These are phyloP conservation scores for Scenedesmus sp. DNA, from an alignment of 163 green algal genomes.

Conservation along the genomic window DNA sequence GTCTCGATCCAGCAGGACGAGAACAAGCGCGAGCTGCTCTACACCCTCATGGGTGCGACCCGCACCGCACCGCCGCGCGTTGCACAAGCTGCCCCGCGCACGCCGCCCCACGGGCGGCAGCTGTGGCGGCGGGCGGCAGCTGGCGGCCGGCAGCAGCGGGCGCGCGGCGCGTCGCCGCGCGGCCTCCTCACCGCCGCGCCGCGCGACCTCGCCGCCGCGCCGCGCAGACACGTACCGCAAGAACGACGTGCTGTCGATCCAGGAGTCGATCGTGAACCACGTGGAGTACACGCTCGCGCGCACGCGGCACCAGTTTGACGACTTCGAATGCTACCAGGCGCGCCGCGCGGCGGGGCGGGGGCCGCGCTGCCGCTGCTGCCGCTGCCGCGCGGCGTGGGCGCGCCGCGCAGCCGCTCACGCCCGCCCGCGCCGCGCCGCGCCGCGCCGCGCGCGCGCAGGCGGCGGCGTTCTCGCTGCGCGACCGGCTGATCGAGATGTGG, in stretches of 20 bases:
- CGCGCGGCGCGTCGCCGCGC: not conserved
- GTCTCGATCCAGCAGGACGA: slow-evolving; percentile 49
- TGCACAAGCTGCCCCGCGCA: too few relatives aligned
- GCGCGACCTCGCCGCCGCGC: not conserved
- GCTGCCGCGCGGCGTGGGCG: too few relatives aligned
- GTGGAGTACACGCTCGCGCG: slow-evolving; percentile 98
- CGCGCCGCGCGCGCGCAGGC: too few relatives aligned
- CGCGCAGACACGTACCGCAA: slow-evolving; percentile 93
- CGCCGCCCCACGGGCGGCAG: too few relatives aligned
- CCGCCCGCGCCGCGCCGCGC: too few relatives aligned
- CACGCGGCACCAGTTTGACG: slow-evolving; percentile 90
- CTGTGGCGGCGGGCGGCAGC: too few relatives aligned
- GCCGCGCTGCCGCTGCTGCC: slow-evolving; percentile 34
- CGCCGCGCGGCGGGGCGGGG: too few relatives aligned
- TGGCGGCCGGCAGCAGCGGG: not conserved
- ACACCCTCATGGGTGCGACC: slow-evolving; percentile 85
- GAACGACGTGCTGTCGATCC: slow-evolving; percentile 94
- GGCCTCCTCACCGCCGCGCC: too few relatives aligned
- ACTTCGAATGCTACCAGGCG: slow-evolving; percentile 79
- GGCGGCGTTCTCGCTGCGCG: slow-evolving; percentile 81
- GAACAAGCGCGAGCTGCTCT: slow-evolving; percentile 71
- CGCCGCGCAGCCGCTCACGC: too few relatives aligned
- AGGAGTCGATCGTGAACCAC: slow-evolving; percentile 97
- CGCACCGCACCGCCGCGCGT: too few relatives aligned
- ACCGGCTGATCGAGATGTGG: slow-evolving; percentile 97